Evolutionary conservation across 495 filamentous ascomycete species (phyloP).

Genomic region (Lepraria neglecta): DNA sequence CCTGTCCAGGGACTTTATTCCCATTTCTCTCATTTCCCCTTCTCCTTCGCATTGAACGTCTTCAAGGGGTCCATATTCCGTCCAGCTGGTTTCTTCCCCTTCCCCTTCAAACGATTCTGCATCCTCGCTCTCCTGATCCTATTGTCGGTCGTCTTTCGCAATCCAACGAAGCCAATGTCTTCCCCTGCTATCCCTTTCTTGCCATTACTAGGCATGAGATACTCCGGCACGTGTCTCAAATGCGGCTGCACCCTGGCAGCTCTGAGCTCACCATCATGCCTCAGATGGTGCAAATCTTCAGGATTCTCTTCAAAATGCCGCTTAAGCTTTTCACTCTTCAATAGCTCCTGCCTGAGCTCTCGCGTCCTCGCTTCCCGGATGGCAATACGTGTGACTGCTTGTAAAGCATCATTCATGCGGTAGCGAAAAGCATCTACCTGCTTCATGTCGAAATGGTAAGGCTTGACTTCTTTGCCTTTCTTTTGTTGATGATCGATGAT

Average conservation of each 20-base stretch:
- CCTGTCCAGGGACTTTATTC: no score
- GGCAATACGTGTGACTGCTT: slow-evolving; percentile 72
- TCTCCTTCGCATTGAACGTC: slow-evolving; percentile 63
- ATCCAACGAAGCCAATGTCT: slow-evolving; percentile 65
- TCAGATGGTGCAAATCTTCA: slow-evolving; percentile 72
- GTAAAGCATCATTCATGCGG: slow-evolving; percentile 83
- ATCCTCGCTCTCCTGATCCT: slow-evolving; percentile 66
- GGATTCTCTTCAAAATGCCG: slow-evolving; percentile 97
- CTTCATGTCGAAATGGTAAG: slow-evolving; percentile 90
- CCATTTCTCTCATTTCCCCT: slow-evolving; percentile 10
- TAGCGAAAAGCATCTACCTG: slow-evolving; percentile 91
- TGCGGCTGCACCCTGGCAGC: slow-evolving; percentile 75
- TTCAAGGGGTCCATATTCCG: slow-evolving; percentile 78
- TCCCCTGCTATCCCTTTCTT: slow-evolving; percentile 56
- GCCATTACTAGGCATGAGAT: slow-evolving; percentile 77
- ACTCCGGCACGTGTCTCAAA: slow-evolving; percentile 92
- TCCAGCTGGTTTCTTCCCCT: slow-evolving; percentile 43
- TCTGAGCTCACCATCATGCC: slow-evolving; percentile 85
- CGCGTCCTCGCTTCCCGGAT: slow-evolving; percentile 82
- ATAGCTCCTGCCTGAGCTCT: slow-evolving; percentile 80
- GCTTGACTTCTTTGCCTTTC: slow-evolving; percentile 69
- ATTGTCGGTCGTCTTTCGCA: slow-evolving; percentile 67
- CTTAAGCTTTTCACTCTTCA: slow-evolving; percentile 88
- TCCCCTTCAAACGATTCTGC: slow-evolving; percentile 50
- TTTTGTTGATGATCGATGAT: slow-evolving; percentile 67